Conservation (phyloP, 805 yeast genomes). For the Cyberlindnera nakhonratchasimensis region DNA sequence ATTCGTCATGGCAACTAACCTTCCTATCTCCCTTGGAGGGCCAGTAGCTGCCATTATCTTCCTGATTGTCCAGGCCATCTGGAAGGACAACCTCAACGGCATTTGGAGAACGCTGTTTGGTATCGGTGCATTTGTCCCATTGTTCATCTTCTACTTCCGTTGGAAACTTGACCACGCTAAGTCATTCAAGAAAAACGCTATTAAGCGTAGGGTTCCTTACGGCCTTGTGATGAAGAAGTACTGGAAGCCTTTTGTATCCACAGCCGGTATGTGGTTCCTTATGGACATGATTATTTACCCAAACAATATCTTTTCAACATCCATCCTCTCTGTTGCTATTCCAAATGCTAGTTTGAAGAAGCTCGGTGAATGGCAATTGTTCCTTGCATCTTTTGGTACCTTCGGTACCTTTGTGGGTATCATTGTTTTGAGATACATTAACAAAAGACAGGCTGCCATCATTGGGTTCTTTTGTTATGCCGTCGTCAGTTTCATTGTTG, state of each 20-base stretch:
- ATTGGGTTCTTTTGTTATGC: constrained; percentile 27
- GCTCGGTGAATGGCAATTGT: constrained; percentile 16
- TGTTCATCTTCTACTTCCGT: constrained; percentile 14
- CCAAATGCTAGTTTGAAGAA: constrained; percentile 25
- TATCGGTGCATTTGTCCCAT: constrained; percentile 41
- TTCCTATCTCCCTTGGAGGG: constrained; percentile 46
- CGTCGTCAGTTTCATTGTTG: constrained; percentile 44
- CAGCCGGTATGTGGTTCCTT: constrained; percentile 58
- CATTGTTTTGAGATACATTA: constrained; percentile 4
- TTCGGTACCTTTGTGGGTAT: constrained; percentile 10
- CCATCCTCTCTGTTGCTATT: constrained; percentile 44
- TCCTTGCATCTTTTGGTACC: constrained; percentile 10
- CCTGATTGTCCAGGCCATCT: constrained; percentile 42
- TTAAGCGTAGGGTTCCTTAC: constrained; percentile 20
- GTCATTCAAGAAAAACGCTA: constrained; percentile 42
- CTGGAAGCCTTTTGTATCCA: constrained; percentile 49
- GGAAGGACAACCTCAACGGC: constrained; percentile 33
- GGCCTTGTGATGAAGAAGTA: constrained; percentile 27
- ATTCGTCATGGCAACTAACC: constrained; percentile 42
- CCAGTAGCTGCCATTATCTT: constrained; percentile 45
- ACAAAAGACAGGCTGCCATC: constrained; percentile 11
- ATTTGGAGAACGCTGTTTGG: constrained; percentile 49
- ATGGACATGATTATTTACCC: constrained; percentile 66
- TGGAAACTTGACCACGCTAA: constrained; percentile 36
- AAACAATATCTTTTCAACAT: constrained; percentile 53